These are phyloP conservation scores for Phytophthora kernoviae DNA, from an alignment of 352 stramenopile species.

Conservation along the genomic window DNA sequence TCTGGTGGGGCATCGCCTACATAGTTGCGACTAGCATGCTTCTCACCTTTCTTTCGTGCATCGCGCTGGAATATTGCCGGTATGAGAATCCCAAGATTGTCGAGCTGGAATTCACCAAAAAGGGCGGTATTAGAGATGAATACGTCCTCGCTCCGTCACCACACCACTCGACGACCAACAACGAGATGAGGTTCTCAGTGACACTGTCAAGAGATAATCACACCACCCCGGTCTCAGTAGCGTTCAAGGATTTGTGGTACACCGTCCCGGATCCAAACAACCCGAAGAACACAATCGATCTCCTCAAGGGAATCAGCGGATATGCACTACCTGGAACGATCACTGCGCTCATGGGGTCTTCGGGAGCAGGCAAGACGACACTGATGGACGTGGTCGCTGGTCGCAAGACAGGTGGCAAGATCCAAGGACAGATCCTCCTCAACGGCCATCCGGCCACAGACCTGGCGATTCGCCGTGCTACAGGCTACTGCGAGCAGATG, in stretches of 20 bases:
- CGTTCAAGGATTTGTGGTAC: conserved; percentile 50
- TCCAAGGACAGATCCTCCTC: conserved; percentile 13
- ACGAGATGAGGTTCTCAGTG: background rate
- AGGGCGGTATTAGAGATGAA: background rate
- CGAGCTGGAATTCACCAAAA: background rate
- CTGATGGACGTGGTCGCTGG: conserved; percentile 26
- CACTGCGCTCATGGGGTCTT: conserved; percentile 62
- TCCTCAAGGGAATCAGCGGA: conserved; percentile 79
- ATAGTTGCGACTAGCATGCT: conserved; percentile 22
- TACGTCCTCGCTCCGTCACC: conserved; percentile 24
- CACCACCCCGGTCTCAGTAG: conserved; percentile 39
- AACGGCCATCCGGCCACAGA: conserved; percentile 20
- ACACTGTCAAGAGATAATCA: conserved; percentile 7
- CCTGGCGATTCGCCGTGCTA: conserved; percentile 35
- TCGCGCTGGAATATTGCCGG: conserved; percentile 37
- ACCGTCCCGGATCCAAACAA: conserved; percentile 34
- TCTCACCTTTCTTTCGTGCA: conserved; percentile 25
- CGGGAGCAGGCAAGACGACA: conserved; percentile 52
- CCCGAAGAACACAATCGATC: conserved; percentile 40
- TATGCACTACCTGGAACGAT: conserved; percentile 49
- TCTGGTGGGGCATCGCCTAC: conserved; percentile 33
- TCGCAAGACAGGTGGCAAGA: conserved; percentile 19
- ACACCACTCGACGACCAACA: background rate
- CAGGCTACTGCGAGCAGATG: conserved; percentile 70
- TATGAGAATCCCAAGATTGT: conserved; percentile 25